A percentile compares a stretch with the other conserved stretches of the same genome.
Evolutionary conservation across 2,329 filamentous ascomycete species (phyloP).

Genomic region (Cercospora zeina): DNA sequence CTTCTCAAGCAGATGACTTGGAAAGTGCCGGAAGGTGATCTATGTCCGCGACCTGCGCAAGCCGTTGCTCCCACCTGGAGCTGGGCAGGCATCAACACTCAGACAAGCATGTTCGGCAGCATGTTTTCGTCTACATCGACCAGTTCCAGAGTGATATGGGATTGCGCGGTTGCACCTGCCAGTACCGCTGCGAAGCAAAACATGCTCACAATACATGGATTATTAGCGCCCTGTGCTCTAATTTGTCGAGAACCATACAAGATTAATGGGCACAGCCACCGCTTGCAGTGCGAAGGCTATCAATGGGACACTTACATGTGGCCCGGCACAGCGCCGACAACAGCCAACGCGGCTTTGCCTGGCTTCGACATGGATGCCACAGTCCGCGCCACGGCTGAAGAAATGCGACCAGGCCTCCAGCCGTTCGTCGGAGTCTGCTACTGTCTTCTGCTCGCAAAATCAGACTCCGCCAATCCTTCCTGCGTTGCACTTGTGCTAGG

Average conservation of each 20-base stretch:
- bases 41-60: neutral
- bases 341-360: neutral
- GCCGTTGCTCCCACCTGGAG: neutral
- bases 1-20: neutral
- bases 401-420: neutral
- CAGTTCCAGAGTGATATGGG: neutral
- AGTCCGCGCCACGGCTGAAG: slow-evolving; percentile 1
- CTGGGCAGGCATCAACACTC: slow-evolving; percentile 1
- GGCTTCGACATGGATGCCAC: neutral
- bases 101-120: neutral
- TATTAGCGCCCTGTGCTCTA: neutral
- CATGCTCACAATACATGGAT: neutral
- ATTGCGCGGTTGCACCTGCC: neutral
- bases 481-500: neutral
- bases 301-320: slow-evolving; percentile 5
- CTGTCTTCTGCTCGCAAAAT: neutral
- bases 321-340: neutral
- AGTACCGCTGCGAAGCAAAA: neutral
- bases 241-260: slow-evolving; percentile 2
- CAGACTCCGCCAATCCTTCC: neutral
- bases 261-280: neutral
- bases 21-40: neutral
- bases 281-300: slow-evolving; percentile 3
- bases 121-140: neutral
- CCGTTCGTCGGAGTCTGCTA: slow-evolving; percentile 1